These are phyloP conservation scores for Trichoderma sp. DNA, from an alignment of 2,329 filamentous ascomycete species.

Conservation along the genomic window DNA sequence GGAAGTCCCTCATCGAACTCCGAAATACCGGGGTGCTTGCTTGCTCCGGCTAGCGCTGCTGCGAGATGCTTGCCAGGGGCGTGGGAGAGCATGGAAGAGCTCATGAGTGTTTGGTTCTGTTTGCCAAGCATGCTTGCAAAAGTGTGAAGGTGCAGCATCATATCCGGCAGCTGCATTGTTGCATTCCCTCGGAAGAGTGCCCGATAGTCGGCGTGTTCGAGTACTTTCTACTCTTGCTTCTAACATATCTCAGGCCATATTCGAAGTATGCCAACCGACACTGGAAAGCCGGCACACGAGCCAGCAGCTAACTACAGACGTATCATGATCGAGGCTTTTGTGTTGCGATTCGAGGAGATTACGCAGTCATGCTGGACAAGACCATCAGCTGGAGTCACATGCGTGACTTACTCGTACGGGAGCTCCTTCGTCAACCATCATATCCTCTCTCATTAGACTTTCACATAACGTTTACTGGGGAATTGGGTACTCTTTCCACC, in stretches of 20 bases:
- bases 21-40: conserved; percentile 6
- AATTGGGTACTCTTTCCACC: not conserved
- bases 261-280: not conserved
- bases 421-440: not conserved
- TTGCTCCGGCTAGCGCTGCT: conserved; percentile 10
- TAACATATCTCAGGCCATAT: not conserved
- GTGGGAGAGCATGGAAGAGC: not conserved
- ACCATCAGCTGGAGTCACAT: not conserved
- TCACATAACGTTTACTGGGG: not conserved
- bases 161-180: not conserved
- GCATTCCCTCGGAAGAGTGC: not conserved
- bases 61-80: conserved; percentile 7
- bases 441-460: not conserved
- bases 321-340: not conserved
- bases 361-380: not conserved
- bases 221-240: not conserved
- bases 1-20: conserved; percentile 23
- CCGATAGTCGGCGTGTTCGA: not conserved
- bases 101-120: not conserved
- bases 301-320: not conserved
- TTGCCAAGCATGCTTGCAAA: not conserved
- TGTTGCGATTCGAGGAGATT: not conserved
- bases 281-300: not conserved
- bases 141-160: not conserved
- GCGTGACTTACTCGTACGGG: not conserved